Evolutionary conservation across 169 alveolate species (phyloP).

Genomic region (Cytauxzoon felis): DNA sequence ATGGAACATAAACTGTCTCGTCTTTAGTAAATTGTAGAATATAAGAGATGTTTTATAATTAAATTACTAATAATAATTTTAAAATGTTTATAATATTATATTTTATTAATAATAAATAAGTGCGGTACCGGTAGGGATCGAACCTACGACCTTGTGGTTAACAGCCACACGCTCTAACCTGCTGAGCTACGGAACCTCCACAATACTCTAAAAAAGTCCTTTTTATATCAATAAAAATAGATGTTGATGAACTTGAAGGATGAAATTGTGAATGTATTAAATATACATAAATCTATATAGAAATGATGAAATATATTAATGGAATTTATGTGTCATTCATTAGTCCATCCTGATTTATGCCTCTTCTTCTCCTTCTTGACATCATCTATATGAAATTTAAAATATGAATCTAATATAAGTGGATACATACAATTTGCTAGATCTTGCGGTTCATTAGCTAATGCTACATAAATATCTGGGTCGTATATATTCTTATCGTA

Average conservation of each 20-base stretch:
- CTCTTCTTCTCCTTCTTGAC: slow-evolving; percentile 5
- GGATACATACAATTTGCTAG: neutral
- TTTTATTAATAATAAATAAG: neutral
- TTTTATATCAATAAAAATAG: neutral
- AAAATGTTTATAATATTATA: neutral
- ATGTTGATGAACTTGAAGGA: neutral
- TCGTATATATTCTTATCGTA: slow-evolving; percentile 49
- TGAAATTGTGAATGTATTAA: neutral
- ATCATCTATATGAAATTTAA: too few relatives aligned
- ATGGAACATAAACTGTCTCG: too few relatives aligned
- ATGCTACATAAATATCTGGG: slow-evolving; percentile 46
- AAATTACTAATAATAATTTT: neutral
- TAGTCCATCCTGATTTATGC: slow-evolving; percentile 24
- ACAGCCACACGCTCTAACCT: slow-evolving; percentile 94
- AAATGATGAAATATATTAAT: neutral
- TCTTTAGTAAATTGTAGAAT: too few relatives aligned
- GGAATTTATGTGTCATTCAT: neutral
- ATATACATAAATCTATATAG: neutral
- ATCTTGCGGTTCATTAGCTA: slow-evolving; percentile 38
- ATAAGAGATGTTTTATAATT: neutral
- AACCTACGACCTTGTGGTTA: slow-evolving; percentile 94
- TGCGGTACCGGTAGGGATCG: slow-evolving; percentile 89
- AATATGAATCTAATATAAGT: too few relatives aligned
- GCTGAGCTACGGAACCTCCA: slow-evolving; percentile 82
- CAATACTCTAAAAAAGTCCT: neutral